Evolutionary conservation across 1,284 basidiomycete genomes (phyloP), one percentile per base, ranked within the genome.

Genomic region (Cryptococcus maquisensis): DNA sequence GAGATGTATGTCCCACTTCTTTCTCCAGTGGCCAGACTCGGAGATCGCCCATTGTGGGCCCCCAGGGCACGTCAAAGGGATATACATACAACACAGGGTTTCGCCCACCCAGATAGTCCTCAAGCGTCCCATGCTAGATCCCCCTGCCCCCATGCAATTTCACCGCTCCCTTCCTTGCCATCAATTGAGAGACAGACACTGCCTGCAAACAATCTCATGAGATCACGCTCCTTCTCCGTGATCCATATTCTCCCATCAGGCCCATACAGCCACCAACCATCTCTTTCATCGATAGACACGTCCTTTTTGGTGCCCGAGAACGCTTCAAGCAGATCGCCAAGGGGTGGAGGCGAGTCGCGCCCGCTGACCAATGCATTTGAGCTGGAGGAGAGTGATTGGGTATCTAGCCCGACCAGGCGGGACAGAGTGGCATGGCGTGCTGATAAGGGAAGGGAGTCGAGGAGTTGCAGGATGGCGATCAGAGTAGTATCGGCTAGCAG

Each of bases 131-230:
- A 74, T 2, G 45, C 62, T 3, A 74, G 57, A 0, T 42, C 60
- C 4, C 72, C 72, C 37, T 60, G 37, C 10, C 68, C 69, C 68
- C 67, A 71, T 32, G 44, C 61, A 7, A 51, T 35, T 2, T 54
- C 57, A 1, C 60, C 64, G 10, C 64, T 57, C 6, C 61, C 59
- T 7, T 53, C 57, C 35, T 53, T 28, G 4, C 35, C 42, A 50
- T 73, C 72, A 24, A 74, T 72, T 2, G 68, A 63, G 10, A 44
- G 21, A 43, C 68, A 67, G 2, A 73, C 68, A 3, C 61, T 53
- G 0, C 60, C 62, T 1, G 71, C 69, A 56, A 68, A 74, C 1
- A 67, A 36, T 21, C 67, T 50, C 60, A 73, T 67, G n/a, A 74
- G 37, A 40, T 60, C 51, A 37, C 57, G 56, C 55, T 74, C 72